These are phyloP conservation scores for Blastobotrys malaysiensis DNA, from an alignment of 1,139 yeast genomes.

Conservation along the genomic window DNA sequence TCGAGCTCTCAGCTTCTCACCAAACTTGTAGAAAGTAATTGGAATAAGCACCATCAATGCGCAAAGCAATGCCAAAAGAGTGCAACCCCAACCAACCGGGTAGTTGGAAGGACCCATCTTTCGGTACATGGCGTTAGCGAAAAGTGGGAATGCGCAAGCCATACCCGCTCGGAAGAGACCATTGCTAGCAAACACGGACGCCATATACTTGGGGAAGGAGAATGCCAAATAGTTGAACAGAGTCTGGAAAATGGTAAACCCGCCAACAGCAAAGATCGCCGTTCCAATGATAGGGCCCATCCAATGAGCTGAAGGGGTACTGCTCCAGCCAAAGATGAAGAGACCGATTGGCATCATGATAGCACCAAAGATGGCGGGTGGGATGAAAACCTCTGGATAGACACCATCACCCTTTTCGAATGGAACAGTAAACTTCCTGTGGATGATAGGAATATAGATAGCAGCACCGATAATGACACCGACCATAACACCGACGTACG, in stretches of 20 bases:
- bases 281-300: constrained; percentile 73
- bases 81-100: constrained; percentile 48
- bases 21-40: constrained; percentile 37
- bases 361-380: constrained; percentile 43
- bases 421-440: constrained; percentile 11
- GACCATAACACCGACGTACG: constrained; percentile 41
- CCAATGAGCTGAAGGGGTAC: constrained; percentile 62
- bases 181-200: constrained; percentile 55
- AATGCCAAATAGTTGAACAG: constrained; percentile 63
- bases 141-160: constrained; percentile 58
- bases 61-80: constrained; percentile 42
- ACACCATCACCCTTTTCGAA: constrained; percentile 29
- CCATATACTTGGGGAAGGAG: constrained; percentile 64
- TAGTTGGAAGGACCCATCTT: constrained; percentile 32
- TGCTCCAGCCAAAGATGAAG: constrained; percentile 50
- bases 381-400: constrained; percentile 33
- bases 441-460: constrained; percentile 8
- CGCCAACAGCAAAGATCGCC: constrained; percentile 68
- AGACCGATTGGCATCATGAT: constrained; percentile 47
- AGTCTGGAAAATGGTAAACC: constrained; percentile 68
- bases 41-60: constrained; percentile 41
- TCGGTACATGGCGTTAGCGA: constrained; percentile 46
- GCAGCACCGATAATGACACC: constrained; percentile 35
- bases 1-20: constrained; percentile 45
- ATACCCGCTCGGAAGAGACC: constrained; percentile 46